Base-by-base conservation (phyloP, 805 yeast genomes). In the Wickerhamomyces ciferrii region DNA sequence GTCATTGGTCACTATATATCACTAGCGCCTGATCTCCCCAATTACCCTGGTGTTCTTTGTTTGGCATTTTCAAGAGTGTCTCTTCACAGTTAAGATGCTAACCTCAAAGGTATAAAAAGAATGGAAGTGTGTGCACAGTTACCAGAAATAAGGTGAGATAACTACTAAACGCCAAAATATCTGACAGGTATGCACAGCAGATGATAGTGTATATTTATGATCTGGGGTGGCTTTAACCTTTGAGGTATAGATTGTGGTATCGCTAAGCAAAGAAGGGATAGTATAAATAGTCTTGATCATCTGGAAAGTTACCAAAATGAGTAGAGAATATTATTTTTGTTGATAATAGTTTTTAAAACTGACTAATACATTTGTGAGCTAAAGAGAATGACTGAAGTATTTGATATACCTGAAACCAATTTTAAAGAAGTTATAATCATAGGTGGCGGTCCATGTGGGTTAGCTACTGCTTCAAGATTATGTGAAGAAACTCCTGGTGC, bases 391-490 rank as follows among this genome's bases (percentile, higher is more conserved):
- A 7, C 39, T 37, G 39, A 15, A 37, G 10, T 17, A 13, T 38
- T 37, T 20, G 45, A 47, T 21, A 38, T 47, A 14, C 50, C 53
- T 6, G 48, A 49, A 25, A 19, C 43, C 18, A 50, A 65, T 39
- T 68, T 66, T 44, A 61, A 50, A 39, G 73, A 70, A 43, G 68
- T 65, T 0, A 58, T 71, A 8, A 60, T 72, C n/a, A 61, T 72
- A 20, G 78, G 78, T 10, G 75, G 74, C 4, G 77, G 78, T 1
- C 70, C 76, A 2, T 70, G 75, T 54, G 73, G 72, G 1, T 55
- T 72, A 5, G 75, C 76, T 0, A 59, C 59, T 8, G 61, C 72
- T 9, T 64, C 76, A 7, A 54, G 76, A 43, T 59, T 72, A 34
- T 69, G 75, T 49, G 77, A 72, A 53, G 56, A 56, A 18, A 62